These are phyloP conservation scores for Spencermartinsiella ligniputridi DNA, from an alignment of 1,139 yeast species.

Conservation along the genomic window DNA sequence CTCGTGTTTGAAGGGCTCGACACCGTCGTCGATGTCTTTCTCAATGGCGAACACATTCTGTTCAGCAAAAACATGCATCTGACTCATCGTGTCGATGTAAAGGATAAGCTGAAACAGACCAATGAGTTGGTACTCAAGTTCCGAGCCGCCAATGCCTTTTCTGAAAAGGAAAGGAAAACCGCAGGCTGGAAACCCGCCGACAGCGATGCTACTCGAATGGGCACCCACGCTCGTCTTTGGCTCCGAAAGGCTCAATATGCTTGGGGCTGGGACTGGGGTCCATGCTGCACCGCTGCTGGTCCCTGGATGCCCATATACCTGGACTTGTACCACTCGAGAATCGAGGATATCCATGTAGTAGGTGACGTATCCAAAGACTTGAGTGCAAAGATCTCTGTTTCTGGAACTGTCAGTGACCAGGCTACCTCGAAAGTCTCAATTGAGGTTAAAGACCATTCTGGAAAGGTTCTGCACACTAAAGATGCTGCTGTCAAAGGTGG, in stretches of 20 bases:
- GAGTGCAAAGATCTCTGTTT: conserved; percentile 5
- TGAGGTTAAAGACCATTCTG: not conserved
- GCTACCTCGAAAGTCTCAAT: not conserved
- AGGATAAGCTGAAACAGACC: conserved; percentile 7
- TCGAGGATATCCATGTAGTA: conserved; percentile 20
- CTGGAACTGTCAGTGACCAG: not conserved
- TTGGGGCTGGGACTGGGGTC: conserved; percentile 58
- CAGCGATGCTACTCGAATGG: conserved; percentile 6
- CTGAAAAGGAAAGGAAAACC: conserved; percentile 11
- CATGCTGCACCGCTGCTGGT: conserved; percentile 43
- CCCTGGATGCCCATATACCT: conserved; percentile 41
- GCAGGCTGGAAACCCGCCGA: conserved; percentile 11
- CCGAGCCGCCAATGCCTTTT: conserved; percentile 7
- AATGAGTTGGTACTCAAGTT: conserved; percentile 8
- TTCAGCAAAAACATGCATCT: conserved; percentile 17
- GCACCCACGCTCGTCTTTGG: conserved; percentile 7
- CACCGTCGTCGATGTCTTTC: conserved; percentile 38
- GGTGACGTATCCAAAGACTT: conserved; percentile 23
- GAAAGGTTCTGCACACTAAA: not conserved
- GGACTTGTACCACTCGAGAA: conserved; percentile 23
- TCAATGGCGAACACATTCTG: conserved; percentile 34
- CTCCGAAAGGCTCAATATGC: conserved; percentile 20
- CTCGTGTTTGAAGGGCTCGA: conserved; percentile 42
- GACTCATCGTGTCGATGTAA: conserved; percentile 20
- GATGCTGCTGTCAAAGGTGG: conserved; percentile 1